Base-by-base conservation (phyloP, 179 eudicot genomes). In the Camellia oleifera region DNA sequence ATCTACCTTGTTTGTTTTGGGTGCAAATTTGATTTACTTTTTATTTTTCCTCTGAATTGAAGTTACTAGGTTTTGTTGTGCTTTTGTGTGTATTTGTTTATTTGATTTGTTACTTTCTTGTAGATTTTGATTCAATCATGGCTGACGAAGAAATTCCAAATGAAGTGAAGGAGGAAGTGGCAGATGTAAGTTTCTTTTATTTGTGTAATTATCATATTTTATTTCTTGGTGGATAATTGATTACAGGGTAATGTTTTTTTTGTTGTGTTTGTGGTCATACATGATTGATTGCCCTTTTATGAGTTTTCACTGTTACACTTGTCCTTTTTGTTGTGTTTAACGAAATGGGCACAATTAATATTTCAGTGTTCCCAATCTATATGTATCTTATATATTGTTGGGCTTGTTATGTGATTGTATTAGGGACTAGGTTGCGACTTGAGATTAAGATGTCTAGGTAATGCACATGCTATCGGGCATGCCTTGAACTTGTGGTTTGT, bases 131-230 rank as follows among this genome's bases (percentile, higher is more conserved):
- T 61, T 53, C 77, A 74, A 84, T 71, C 83, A 89, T 89, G 92
- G 89, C 88, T 1, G 92, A 89, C 0, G 87, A 83, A 53, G 90
- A 87, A 60, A 86, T 77, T 69, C 70, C 62, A 26, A 66, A 53
- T 60, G 89, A 82, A 40, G 3, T 84, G 74, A 84, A 80, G 82
- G 91, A 84, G 81, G 90, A 86, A 72, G 81, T 70, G 13, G 84
- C 60, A 45, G 88, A 86, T 80, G 88, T 81, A 79, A 85, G 82
- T 83, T n/a, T 42, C 11, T 67, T 11, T 23, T 32, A 32, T 71
- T 9, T 4, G 40, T 26, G 45, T 65, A 48, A 15, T 10, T 52
- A 42, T 3, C 1, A 69, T 45, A 11, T 26, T 44, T 70, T 15
- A 6, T 17, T 40, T 40, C 0, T 54, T 0, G 6, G 52, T 4